Percentiles rank a stretch among this genome's conserved stretches.
phyloP scores from a whole-genome alignment of 768 basidiomycete genomes.

The Mycena polygramma region DNA sequence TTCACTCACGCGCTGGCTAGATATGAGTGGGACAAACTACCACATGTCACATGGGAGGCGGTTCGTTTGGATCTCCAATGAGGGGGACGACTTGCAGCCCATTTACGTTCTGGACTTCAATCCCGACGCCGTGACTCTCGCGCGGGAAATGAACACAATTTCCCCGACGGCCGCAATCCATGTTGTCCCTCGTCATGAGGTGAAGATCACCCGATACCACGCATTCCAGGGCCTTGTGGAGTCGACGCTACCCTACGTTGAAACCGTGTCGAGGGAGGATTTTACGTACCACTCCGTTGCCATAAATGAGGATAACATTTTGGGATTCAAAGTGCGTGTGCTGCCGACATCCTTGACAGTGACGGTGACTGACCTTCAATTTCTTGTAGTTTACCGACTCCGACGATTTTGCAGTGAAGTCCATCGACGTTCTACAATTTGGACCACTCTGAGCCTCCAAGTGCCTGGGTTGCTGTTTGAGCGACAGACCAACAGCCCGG shows the following conservation, averaged over 20 bases:
- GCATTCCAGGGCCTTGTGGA: background rate
- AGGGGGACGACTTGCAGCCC: background rate
- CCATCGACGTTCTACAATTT: too few species aligned
- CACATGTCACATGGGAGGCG: background rate
- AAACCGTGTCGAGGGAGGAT: background rate
- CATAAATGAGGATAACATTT: too few species aligned
- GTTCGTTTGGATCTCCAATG: background rate
- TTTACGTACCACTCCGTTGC: background rate
- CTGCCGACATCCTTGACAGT: too few species aligned
- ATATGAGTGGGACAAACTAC: background rate
- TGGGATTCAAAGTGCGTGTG: too few species aligned
- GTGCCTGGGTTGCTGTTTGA: too few species aligned
- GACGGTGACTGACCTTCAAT: too few species aligned
- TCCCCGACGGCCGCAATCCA: background rate
- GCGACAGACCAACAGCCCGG: too few species aligned
- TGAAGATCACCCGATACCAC: background rate
- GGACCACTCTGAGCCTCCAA: too few species aligned
- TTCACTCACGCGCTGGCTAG: background rate
- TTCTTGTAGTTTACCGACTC: too few species aligned
- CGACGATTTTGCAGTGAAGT: too few species aligned
- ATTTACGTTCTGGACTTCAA: conserved; percentile 4
- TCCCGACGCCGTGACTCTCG: too few species aligned
- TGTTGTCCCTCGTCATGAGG: background rate
- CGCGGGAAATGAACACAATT: background rate
- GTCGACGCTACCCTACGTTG: background rate